phyloP scores from a whole-genome alignment of 2,329 filamentous ascomycete species.

The Thielaviopsis ethacetica region DNA sequence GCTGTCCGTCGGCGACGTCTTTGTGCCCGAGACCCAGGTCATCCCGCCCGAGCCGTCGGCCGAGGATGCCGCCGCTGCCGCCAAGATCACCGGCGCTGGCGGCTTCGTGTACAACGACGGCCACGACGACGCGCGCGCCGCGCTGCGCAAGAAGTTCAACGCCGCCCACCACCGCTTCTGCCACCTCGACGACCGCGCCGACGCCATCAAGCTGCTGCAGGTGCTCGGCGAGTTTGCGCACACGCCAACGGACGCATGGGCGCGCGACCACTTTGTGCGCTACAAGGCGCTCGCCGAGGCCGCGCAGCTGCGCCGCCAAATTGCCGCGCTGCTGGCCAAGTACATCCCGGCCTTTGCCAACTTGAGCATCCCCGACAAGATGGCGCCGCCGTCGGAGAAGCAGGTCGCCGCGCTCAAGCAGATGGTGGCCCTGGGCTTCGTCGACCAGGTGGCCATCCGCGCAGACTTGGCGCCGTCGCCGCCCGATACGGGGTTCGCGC shows the following conservation, averaged over 20 bases:
- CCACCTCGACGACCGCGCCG: constrained; percentile 64
- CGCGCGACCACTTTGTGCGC: constrained; percentile 67
- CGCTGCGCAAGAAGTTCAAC: constrained; percentile 44
- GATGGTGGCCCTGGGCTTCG: constrained; percentile 80
- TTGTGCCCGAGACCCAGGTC: constrained; percentile 65
- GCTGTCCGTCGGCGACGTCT: constrained; percentile 75
- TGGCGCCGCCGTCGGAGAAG: constrained; percentile 44
- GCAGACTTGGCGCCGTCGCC: constrained; percentile 69
- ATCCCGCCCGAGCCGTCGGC: constrained; percentile 36
- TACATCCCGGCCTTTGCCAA: constrained; percentile 37
- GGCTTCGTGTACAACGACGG: constrained; percentile 51
- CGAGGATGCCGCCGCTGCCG: constrained; percentile 20
- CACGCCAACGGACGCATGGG: constrained; percentile 57
- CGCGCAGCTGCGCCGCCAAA: constrained; percentile 64
- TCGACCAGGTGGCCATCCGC: constrained; percentile 87
- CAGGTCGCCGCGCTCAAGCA: constrained; percentile 73
- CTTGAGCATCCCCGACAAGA: constrained; percentile 37
- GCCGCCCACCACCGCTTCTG: constrained; percentile 64
- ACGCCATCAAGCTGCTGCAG: constrained; percentile 80
- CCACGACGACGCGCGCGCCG: constrained; percentile 53
- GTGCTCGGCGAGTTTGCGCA: constrained; percentile 78
- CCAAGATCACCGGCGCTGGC: constrained; percentile 1
- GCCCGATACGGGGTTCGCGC: constrained; percentile 27
- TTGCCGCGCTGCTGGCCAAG: constrained; percentile 57
- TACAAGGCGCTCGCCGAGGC: constrained; percentile 79